Conservation (phyloP, 2,329 filamentous ascomycete species). For the Exophiala xenobiotica region DNA sequence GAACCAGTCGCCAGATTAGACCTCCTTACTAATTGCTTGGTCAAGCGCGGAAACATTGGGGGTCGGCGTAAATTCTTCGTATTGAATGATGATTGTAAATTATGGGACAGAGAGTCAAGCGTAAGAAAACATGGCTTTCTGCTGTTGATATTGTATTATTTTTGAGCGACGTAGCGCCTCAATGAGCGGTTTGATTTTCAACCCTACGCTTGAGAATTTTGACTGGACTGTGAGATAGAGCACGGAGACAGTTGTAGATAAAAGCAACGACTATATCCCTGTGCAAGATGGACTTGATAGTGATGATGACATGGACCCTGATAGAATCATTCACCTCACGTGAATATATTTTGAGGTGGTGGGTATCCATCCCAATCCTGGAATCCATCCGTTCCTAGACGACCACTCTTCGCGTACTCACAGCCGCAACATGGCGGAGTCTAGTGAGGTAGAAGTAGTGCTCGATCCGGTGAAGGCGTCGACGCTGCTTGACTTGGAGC, state of each 20-base stretch:
- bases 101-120: neutral
- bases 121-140: neutral
- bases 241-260: no score
- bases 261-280: no score
- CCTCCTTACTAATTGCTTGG: slow-evolving; percentile 25
- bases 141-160: neutral
- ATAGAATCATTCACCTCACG: no score
- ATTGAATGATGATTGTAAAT: neutral
- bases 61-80: neutral
- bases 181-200: no score
- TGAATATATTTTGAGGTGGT: no score
- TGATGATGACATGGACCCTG: no score
- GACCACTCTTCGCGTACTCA: no score
- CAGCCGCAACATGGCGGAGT: neutral
- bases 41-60: neutral
- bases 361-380: no score
- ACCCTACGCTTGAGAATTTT: no score
- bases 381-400: no score
- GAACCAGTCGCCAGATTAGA: slow-evolving; percentile 20
- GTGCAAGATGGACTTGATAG: no score
- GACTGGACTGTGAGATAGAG: no score
- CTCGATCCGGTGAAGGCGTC: slow-evolving; percentile 21
- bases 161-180: neutral
- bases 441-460: neutral
- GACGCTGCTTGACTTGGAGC: slow-evolving; percentile 17